phyloP scores from a whole-genome alignment of 2,329 filamentous ascomycete genomes.

The Penicillium expansum region DNA sequence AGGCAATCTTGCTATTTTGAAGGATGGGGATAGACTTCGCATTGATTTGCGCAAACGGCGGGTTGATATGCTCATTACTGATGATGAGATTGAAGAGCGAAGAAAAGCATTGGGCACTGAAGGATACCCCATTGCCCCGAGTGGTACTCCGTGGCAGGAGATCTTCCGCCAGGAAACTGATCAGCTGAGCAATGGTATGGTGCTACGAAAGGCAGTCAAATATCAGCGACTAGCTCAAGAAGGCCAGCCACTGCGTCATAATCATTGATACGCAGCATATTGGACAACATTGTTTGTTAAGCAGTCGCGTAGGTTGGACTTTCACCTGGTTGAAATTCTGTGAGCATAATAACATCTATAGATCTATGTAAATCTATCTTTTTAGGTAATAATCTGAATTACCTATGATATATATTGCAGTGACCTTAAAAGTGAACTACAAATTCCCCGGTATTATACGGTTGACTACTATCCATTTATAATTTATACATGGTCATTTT shows the following conservation, averaged over 20 bases:
- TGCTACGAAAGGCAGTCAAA: constrained; percentile 46
- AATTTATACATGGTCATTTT: too few relatives aligned
- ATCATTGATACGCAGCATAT: constrained; percentile 35
- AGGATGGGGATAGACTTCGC: constrained; percentile 50
- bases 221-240: constrained; percentile 50
- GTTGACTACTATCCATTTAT: neutral
- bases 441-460: neutral
- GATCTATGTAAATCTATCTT: neutral
- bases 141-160: constrained; percentile 51
- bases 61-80: constrained; percentile 47
- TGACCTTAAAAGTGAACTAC: too few relatives aligned
- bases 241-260: constrained; percentile 43
- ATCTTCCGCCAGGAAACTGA: constrained; percentile 49
- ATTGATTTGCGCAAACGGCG: constrained; percentile 51
- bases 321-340: neutral
- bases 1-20: constrained; percentile 53
- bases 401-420: neutral
- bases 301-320: neutral
- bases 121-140: neutral
- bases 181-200: constrained; percentile 49
- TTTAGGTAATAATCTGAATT: neutral
- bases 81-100: constrained; percentile 41
- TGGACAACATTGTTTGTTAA: neutral
- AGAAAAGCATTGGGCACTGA: constrained; percentile 1
- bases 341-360: neutral